Evolutionary conservation across 1,139 yeast genomes (phyloP).

Genomic region (Lodderomyces orthopsilosis): DNA sequence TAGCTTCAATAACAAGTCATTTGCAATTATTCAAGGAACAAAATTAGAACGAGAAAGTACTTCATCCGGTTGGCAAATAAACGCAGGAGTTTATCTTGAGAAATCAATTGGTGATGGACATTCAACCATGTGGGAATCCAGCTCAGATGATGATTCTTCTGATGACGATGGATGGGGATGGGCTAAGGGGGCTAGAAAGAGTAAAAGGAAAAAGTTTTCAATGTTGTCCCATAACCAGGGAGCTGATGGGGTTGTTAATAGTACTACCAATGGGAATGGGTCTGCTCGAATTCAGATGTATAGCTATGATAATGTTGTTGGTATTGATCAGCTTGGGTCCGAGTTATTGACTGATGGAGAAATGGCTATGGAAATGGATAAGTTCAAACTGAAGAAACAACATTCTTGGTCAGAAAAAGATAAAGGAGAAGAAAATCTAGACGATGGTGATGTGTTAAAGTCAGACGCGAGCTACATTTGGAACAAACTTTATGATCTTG

Average conservation of each 20-base stretch:
- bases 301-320: not conserved
- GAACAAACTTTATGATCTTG: not conserved
- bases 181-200: not conserved
- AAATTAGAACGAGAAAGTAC: not conserved
- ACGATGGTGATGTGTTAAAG: not conserved
- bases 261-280: not conserved
- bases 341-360: not conserved
- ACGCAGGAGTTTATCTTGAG: constrained; percentile 9
- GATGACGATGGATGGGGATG: constrained; percentile 2
- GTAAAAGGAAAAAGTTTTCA: constrained; percentile 4
- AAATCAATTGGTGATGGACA: constrained; percentile 1
- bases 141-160: constrained; percentile 2
- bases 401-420: not conserved
- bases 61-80: constrained; percentile 8
- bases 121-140: not conserved
- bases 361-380: not conserved
- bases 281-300: not conserved
- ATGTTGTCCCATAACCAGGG: constrained; percentile 4
- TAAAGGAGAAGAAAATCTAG: not conserved
- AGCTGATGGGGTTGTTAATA: not conserved
- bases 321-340: not conserved
- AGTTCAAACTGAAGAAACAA: constrained; percentile 1
- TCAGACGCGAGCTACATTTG: not conserved
- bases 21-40: not conserved
- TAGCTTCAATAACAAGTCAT: not conserved